These are phyloP conservation scores for Entophlyctis helioformis DNA, from an alignment of 192 early-diverging fungal genomes.

Conservation along the genomic window DNA sequence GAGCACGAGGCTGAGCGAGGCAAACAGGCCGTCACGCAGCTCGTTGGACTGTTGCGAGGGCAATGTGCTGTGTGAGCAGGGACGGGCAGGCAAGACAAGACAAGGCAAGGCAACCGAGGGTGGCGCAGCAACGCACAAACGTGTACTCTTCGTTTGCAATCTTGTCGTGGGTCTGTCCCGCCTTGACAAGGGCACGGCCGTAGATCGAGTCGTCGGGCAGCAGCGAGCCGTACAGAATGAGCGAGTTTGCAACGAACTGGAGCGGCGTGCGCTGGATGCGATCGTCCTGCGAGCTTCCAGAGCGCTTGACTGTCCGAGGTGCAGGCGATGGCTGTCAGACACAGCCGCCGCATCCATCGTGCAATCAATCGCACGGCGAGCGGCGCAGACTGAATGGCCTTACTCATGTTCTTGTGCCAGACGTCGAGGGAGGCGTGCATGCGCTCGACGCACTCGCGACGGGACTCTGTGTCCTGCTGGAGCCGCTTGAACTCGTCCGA, in stretches of 20 bases:
- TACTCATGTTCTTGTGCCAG: conserved; percentile 32
- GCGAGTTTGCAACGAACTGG: conserved; percentile 50
- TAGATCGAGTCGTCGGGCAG: conserved; percentile 22
- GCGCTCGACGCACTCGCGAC: conserved; percentile 50
- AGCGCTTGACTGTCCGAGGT: background rate
- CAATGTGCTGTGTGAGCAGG: too few species aligned
- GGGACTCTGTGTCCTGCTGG: conserved; percentile 57
- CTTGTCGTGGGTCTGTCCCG: conserved; percentile 20
- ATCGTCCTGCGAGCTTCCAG: too few species aligned
- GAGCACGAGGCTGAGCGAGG: too few species aligned
- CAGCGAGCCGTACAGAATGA: conserved; percentile 47
- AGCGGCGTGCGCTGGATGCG: conserved; percentile 52
- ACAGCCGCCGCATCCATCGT: background rate
- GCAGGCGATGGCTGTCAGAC: background rate
- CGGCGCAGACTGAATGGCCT: conserved; percentile 1
- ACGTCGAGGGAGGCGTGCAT: conserved; percentile 39
- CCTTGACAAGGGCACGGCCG: conserved; percentile 7
- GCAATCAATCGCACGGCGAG: too few species aligned
- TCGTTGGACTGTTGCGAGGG: too few species aligned
- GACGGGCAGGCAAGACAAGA: too few species aligned
- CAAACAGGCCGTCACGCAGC: too few species aligned
- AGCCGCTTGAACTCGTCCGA: conserved; percentile 75
- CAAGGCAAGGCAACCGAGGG: too few species aligned
- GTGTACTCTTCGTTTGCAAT: conserved; percentile 37
- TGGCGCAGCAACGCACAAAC: too few species aligned